Base-by-base conservation (phyloP, 768 basidiomycete genomes). In the Termitomyces sp. region DNA sequence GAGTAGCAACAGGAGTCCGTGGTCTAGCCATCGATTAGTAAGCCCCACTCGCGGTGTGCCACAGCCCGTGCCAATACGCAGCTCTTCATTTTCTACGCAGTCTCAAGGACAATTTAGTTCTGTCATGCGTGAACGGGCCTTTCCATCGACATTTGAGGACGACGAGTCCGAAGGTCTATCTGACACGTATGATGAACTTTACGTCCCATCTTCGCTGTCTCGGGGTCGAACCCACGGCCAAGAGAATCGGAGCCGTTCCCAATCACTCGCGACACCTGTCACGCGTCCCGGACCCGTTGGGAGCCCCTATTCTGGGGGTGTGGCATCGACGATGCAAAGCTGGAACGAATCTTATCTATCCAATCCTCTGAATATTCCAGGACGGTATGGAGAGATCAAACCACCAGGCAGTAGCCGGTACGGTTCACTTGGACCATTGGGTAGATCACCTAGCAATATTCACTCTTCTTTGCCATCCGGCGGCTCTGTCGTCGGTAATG, bases 101-200 rank as follows among this genome's bases (percentile, higher is more conserved):
- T 71, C 77, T 37, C 83, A 83, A 62, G 66, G 73, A 59, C 79
- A 81, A 46, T 87, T 89, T 66, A 72, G 80, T 21, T 83, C 85
- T 27, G 76, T 81, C 38, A 84, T 89, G 82, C 83, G 86, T 41
- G 87, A 86, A 53, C 74, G 83, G 32, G 68, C 75, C 10, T 91
- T 92, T 69, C 80, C 86, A 5, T 89, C 87, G 23, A 92, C 89
- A 1, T 83, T 88, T 62, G 90, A 92, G 72, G 89, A 92, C 62
- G 90, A 92, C 68, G 90, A 92, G 70, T 82, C 81, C 0, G 87
- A 89, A 53, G 73, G 69, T 8, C 71, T 83, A 23, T 82, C 80
- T 48, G 86, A 89, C 66, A 79, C 79, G 44, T 85, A 85, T 64
- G 86, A 87, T 57, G 82, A 86, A 34, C 76, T 72, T 44, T 83